Conservation (phyloP, 2,329 filamentous ascomycete species). For the Scolecobasidium constrictum region DNA sequence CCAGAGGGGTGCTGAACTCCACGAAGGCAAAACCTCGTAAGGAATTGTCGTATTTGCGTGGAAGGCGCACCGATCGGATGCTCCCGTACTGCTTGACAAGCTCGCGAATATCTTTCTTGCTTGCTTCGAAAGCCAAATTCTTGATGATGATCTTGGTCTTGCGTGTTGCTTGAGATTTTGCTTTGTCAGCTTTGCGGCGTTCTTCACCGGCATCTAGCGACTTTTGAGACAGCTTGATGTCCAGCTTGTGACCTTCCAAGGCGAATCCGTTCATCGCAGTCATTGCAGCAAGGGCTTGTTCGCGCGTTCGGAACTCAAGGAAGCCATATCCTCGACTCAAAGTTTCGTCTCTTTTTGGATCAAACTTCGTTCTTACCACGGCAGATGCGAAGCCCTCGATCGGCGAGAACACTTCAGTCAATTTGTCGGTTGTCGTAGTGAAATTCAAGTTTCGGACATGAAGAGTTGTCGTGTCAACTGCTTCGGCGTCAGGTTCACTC, state of each 20-base stretch:
- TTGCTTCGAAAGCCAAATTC: conserved; percentile 92
- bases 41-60: conserved; percentile 84
- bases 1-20: conserved; percentile 82
- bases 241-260: conserved; percentile 77
- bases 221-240: conserved; percentile 79
- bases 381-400: conserved; percentile 84
- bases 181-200: conserved; percentile 67
- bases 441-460: conserved; percentile 96
- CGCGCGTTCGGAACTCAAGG: conserved; percentile 71
- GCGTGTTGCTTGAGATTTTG: conserved; percentile 65
- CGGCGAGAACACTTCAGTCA: conserved; percentile 68
- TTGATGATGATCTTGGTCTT: conserved; percentile 95
- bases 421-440: conserved; percentile 63
- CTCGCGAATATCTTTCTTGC: conserved; percentile 80
- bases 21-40: conserved; percentile 94
- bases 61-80: conserved; percentile 82
- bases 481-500: conserved; percentile 40
- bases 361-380: conserved; percentile 82
- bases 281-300: conserved; percentile 67
- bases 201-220: conserved; percentile 81
- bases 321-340: conserved; percentile 98
- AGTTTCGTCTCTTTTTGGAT: conserved; percentile 81
- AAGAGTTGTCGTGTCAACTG: conserved; percentile 62
- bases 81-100: conserved; percentile 87
- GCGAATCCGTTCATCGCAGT: conserved; percentile 79